These are phyloP conservation scores for Cercospora sp. DNA, from an alignment of 2,329 filamentous ascomycete genomes.

Conservation along the genomic window DNA sequence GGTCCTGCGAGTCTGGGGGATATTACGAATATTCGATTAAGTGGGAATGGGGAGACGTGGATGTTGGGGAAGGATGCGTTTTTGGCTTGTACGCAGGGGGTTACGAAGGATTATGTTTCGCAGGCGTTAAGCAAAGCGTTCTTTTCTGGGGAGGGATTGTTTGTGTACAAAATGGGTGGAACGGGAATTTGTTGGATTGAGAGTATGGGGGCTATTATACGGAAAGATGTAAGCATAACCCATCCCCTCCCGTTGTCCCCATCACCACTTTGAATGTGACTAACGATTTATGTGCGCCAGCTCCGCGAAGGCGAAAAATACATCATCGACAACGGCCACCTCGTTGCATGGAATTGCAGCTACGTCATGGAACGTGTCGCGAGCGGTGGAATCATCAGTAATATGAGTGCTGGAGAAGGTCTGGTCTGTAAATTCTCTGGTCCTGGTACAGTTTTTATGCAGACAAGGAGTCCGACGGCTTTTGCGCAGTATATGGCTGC, in stretches of 20 bases:
- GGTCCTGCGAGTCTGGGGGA: constrained; percentile 81
- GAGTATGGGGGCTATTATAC: constrained; percentile 91
- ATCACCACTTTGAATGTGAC: no score
- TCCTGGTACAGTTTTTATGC: constrained; percentile 86
- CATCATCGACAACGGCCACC: constrained; percentile 69
- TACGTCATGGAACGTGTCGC: constrained; percentile 88
- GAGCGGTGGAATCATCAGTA: constrained; percentile 90
- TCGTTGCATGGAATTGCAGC: constrained; percentile 88
- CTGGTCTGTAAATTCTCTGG: constrained; percentile 91
- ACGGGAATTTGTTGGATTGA: constrained; percentile 83
- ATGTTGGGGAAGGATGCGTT: constrained; percentile 84
- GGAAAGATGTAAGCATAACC: constrained; percentile 65
- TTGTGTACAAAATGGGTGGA: constrained; percentile 82
- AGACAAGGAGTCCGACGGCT: constrained; percentile 79
- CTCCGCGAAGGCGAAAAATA: constrained; percentile 73
- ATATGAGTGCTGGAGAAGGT: constrained; percentile 77
- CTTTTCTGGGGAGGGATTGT: constrained; percentile 90
- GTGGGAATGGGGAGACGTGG: constrained; percentile 69
- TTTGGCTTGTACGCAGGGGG: constrained; percentile 80
- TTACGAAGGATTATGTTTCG: constrained; percentile 78
- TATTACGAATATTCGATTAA: constrained; percentile 73
- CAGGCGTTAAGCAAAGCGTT: constrained; percentile 87
- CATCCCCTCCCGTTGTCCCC: no score
- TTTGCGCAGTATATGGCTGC: constrained; percentile 57
- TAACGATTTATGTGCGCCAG: no score